Base-by-base conservation (phyloP, 176 grass and related monocot species). In the Musa beccarii region DNA sequence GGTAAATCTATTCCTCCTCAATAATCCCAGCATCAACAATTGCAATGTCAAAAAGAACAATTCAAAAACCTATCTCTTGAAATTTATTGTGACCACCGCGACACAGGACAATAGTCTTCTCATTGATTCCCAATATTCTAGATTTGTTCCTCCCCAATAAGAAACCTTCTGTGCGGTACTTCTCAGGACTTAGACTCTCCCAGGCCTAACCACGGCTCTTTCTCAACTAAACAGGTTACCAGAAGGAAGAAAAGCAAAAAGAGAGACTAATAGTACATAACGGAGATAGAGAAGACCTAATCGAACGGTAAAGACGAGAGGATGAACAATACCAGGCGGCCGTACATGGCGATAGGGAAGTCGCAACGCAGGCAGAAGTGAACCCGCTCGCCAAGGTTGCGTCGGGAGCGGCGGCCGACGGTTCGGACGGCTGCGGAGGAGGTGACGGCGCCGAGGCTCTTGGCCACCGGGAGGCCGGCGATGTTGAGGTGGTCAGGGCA, bases 401-500 rank as follows among this genome's bases (percentile, higher is more conserved):
- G 51, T 10, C 77, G 77, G 28, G 52, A 70, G 28, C 77, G 77
- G 53, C 77, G 77, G 65, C 77, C 77, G 66, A 79, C 77, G 2
- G 66, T 68, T 17, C 77, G 65, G 10, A 79, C 66, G 53, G 26
- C 21, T 17, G 77, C 64, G 53, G 77, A 52, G 17, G 77, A 79
- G 65, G 77, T 79, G 26, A 79, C 53, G 17, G 77, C 77, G 77
- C 77, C 77, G 77, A 79, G 25, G 17, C 77, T 70, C 77, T 79
- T 71, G 26, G 77, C 77, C 15, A 79, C 77, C 1, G 68, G 68
- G 34, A 70, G 68, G 25, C 51, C 68, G 19, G 68, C 68, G 68
- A 70, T 70, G 68, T 21, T 15, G 9, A 70, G 68, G 34, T 70
- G 68, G 68, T 70, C 68, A 2, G 68, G 68, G 68, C 68, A 70